Evolutionary conservation across 2,329 filamentous ascomycete genomes (phyloP), one percentile per base, ranked within the genome.

Genomic region (Thelonectria blattea): DNA sequence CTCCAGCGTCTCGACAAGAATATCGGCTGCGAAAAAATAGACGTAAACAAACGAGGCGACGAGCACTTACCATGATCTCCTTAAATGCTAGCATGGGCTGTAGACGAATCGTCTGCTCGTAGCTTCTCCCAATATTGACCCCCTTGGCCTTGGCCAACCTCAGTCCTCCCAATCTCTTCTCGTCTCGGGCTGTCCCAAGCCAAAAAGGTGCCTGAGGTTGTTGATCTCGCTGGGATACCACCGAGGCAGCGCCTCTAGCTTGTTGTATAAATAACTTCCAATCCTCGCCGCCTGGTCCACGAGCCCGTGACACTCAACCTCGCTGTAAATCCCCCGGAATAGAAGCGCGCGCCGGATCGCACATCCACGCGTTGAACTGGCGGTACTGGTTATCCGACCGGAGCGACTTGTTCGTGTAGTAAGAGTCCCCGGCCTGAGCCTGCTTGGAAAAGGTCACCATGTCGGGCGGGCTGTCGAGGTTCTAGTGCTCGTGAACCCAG

Each of bases 351-450:
- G 88, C 88, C 11, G 92, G 92, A 79, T 97, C 93, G 70, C 93
- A 92, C 89, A 96, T 95, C 92, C 92, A 96, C 49, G 92, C 96
- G 83, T 96, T 97, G 85, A 96, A 97, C 79, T 96, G 92, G 62
- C 93, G 88, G 83, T 96, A 96, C 2, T 93, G 90, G 83, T 93
- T 93, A 82, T 96, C 95, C 62, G 93, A 93, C n/a, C 91, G 84
- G 68, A 97, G 83, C 80, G 56, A 96, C 88, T 80, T 96, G 83
- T 93, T 89, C 63, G 89, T 89, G 75, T 88, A 96, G 83, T 93
- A 97, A 84, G 93, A 97, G 30, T 93, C 92, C 5, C 92, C 11
- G 96, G 43, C 86, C 87, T 10, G 86, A 84, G 83, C 93, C 92
- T 79, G 96, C 92, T 97, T 97, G 73, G 87, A 91, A 80, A 97